Evolutionary conservation across 352 stramenopile genomes (phyloP).

Genomic region (Phytophthora nicotianae): DNA sequence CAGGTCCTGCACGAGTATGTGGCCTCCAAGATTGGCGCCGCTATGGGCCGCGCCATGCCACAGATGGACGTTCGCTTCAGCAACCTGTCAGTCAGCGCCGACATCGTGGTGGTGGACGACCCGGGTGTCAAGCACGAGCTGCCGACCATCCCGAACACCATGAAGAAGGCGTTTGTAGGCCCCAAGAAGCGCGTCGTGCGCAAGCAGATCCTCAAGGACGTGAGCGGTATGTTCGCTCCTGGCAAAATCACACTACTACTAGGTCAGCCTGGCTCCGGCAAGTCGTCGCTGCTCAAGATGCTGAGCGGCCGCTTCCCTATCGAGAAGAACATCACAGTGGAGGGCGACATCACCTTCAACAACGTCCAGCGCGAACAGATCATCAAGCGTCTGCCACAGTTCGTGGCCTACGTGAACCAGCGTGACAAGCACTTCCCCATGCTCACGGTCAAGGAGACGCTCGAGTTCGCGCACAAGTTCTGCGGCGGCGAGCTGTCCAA

Average conservation of each 20-base stretch:
- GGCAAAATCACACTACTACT: constrained; percentile 48
- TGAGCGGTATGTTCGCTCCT: constrained; percentile 37
- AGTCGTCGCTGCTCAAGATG: constrained; percentile 51
- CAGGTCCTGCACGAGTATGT: constrained; percentile 36
- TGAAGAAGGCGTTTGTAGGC: constrained; percentile 35
- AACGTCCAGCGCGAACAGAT: neutral
- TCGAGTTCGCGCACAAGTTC: constrained; percentile 34
- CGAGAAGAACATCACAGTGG: constrained; percentile 42
- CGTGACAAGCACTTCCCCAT: constrained; percentile 34
- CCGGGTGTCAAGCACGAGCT: constrained; percentile 26
- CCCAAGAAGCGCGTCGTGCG: constrained; percentile 34
- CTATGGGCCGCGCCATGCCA: constrained; percentile 27
- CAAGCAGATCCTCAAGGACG: constrained; percentile 45
- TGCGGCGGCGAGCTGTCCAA: constrained; percentile 33
- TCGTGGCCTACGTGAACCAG: constrained; percentile 10
- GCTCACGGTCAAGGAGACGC: constrained; percentile 21
- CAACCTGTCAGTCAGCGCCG: neutral
- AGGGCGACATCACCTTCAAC: constrained; percentile 20
- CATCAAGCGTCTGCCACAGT: neutral
- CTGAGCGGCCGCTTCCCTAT: constrained; percentile 44
- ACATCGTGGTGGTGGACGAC: neutral
- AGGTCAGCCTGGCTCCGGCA: constrained; percentile 27
- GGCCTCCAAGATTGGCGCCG: constrained; percentile 25
- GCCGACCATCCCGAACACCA: constrained; percentile 34
- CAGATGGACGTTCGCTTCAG: constrained; percentile 1